A percentile compares a stretch with the other conserved stretches of the same genome.
Evolutionary conservation across 352 stramenopile genomes (phyloP).

Genomic region (Bremia lactucae): DNA sequence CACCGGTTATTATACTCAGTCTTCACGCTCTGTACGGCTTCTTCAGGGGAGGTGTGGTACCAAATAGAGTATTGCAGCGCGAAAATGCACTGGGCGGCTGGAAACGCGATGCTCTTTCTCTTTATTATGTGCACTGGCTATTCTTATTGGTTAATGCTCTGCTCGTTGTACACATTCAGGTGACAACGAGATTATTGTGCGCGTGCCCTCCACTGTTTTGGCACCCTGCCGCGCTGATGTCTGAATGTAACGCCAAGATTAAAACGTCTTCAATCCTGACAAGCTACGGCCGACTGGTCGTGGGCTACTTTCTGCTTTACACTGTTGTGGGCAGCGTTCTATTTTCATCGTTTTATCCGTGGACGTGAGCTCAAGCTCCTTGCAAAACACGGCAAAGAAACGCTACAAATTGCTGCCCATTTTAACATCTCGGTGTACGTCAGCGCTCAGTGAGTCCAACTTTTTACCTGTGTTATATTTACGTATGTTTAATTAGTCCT

Average conservation of each 20-base stretch:
- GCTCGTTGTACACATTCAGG: conserved; percentile 78
- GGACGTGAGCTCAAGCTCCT: conserved; percentile 38
- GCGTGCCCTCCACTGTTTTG: conserved; percentile 77
- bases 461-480: too few relatives aligned
- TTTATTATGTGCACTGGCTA: conserved; percentile 63
- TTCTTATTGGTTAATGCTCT: conserved; percentile 73
- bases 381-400: too few relatives aligned
- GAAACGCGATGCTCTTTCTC: conserved; percentile 16
- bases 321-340: conserved; percentile 52
- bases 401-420: too few relatives aligned
- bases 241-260: neutral
- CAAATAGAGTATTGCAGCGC: conserved; percentile 3
- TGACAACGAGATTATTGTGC: conserved; percentile 67
- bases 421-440: too few relatives aligned
- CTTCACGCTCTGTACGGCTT: conserved; percentile 39
- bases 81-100: conserved; percentile 5
- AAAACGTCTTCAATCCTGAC: conserved; percentile 6
- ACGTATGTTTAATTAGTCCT: too few relatives aligned
- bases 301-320: conserved; percentile 68
- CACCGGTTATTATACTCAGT: conserved; percentile 75
- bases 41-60: conserved; percentile 19
- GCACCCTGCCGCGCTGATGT: conserved; percentile 35
- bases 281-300: conserved; percentile 21
- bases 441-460: too few relatives aligned
- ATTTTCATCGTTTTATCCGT: conserved; percentile 77